phyloP scores from a whole-genome alignment of 2,329 filamentous ascomycete genomes.

The Penicillium sp. region DNA sequence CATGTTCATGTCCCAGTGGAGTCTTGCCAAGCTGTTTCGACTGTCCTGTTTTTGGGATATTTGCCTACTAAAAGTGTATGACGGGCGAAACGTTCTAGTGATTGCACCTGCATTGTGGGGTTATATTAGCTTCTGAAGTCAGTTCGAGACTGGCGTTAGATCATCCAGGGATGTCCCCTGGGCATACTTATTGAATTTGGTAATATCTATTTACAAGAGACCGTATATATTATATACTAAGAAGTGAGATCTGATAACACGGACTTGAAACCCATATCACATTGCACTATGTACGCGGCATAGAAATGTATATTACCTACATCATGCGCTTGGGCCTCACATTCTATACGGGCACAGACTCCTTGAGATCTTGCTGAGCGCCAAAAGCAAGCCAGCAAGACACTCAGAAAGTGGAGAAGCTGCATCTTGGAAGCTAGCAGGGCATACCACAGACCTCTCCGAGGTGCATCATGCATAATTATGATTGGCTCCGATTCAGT shows the following conservation, averaged over 20 bases:
- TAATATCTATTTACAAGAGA: neutral
- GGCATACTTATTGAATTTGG: neutral
- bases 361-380: neutral
- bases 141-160: neutral
- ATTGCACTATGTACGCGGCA: neutral
- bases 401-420: slow-evolving; percentile 17
- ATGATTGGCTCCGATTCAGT: slow-evolving; percentile 13
- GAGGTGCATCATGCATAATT: slow-evolving; percentile 9
- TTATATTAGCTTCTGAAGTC: neutral
- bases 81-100: neutral
- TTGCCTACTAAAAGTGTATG: neutral
- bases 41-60: neutral
- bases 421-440: slow-evolving; percentile 15
- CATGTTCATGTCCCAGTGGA: slow-evolving; percentile 10
- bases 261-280: neutral
- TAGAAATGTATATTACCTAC: neutral
- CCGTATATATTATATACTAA: neutral
- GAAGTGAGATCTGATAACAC: slow-evolving; percentile 12
- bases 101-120: neutral
- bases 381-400: neutral
- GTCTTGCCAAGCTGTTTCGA: neutral
- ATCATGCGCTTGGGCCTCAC: neutral
- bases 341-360: slow-evolving; percentile 2
- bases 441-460: slow-evolving; percentile 21
- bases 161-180: neutral